phyloP scores from a whole-genome alignment of 1,284 basidiomycete species.

The Cryptococcus hybrid region DNA sequence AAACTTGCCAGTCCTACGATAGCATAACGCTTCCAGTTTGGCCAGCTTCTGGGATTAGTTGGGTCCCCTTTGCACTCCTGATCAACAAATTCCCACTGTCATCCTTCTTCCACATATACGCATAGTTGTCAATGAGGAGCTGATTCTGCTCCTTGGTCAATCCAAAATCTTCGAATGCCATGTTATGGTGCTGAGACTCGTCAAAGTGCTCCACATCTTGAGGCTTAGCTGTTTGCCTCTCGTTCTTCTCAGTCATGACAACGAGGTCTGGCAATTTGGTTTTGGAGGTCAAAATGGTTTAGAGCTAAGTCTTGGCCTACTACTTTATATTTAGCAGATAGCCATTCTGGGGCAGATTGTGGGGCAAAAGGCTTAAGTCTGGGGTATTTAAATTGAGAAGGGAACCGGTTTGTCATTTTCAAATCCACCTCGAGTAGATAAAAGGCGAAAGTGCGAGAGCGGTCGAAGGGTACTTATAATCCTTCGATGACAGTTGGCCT shows the following conservation, averaged over 20 bases:
- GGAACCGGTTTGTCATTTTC: too few relatives aligned
- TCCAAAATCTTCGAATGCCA: background rate
- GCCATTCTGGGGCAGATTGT: too few relatives aligned
- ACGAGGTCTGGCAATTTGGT: too few relatives aligned
- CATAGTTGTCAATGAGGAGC: constrained; percentile 6
- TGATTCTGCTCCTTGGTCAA: constrained; percentile 8
- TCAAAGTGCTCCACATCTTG: background rate
- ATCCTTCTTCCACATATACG: constrained; percentile 19
- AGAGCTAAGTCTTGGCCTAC: too few relatives aligned
- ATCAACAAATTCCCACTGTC: constrained; percentile 23
- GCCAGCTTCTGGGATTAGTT: constrained; percentile 26
- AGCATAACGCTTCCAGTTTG: constrained; percentile 28
- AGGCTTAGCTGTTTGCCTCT: background rate
- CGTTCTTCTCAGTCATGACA: background rate
- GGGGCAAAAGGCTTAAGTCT: too few relatives aligned
- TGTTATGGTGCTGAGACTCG: background rate
- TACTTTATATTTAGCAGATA: background rate
- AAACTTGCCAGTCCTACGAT: constrained; percentile 24
- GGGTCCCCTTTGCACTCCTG: constrained; percentile 15
- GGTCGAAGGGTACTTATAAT: too few relatives aligned
- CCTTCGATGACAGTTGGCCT: too few relatives aligned
- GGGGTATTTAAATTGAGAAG: too few relatives aligned
- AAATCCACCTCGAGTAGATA: too few relatives aligned
- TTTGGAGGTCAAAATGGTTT: too few relatives aligned
- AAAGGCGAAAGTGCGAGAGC: too few relatives aligned